phyloP scores from a whole-genome alignment of 1,284 basidiomycete genomes.

The Boletus austroedulis region DNA sequence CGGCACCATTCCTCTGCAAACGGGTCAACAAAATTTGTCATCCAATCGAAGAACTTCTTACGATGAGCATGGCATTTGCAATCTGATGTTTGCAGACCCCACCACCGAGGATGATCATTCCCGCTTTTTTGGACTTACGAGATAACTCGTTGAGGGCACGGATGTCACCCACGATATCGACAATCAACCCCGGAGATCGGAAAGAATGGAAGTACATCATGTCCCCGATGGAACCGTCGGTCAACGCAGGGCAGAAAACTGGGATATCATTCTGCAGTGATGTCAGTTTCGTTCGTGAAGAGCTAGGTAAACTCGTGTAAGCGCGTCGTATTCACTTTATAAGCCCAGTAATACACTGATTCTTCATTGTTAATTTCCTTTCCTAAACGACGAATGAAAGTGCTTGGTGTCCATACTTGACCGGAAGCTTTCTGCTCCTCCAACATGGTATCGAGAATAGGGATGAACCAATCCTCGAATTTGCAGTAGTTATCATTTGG shows the following conservation, averaged over 20 bases:
- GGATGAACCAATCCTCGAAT: constrained; percentile 98
- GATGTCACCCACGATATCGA: constrained; percentile 97
- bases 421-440: constrained; percentile 77
- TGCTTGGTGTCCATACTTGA: constrained; percentile 91
- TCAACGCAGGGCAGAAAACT: constrained; percentile 97
- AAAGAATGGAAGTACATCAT: constrained; percentile 99
- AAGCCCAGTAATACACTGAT: constrained; percentile 98
- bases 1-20: constrained; percentile 89
- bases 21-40: constrained; percentile 2
- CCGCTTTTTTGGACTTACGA: constrained; percentile 87
- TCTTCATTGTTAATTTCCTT: constrained; percentile 97
- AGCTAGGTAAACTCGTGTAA: constrained; percentile 14
- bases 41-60: constrained; percentile 39
- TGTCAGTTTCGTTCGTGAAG: constrained; percentile 27
- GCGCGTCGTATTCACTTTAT: constrained; percentile 69
- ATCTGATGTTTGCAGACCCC: constrained; percentile 99
- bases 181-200: constrained; percentile 80
- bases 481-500: constrained; percentile 99
- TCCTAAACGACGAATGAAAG: constrained; percentile 87
- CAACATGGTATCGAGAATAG: constrained; percentile 91
- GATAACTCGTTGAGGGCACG: constrained; percentile 89
- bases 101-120: constrained; percentile 98
- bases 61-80: constrained; percentile 98
- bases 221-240: constrained; percentile 96
- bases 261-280: constrained; percentile 87